Evolutionary conservation across 495 filamentous ascomycete genomes (phyloP).

Genomic region (Tuber microsphaerosporum): DNA sequence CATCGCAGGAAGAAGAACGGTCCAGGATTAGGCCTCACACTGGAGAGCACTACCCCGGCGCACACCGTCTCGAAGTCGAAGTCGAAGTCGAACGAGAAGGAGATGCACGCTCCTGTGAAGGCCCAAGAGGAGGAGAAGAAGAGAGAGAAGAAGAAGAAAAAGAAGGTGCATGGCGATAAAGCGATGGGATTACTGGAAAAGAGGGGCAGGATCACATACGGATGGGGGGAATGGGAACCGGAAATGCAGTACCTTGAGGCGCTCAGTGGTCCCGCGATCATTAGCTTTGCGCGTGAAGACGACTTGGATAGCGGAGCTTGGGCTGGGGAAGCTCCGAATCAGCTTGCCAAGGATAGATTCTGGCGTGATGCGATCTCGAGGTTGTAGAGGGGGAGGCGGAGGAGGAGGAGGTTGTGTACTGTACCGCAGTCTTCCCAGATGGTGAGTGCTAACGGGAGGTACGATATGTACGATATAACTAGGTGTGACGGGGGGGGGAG

Average conservation of each 20-base stretch:
- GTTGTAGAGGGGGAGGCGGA: background rate
- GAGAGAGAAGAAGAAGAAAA: background rate
- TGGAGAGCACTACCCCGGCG: constrained; percentile 8
- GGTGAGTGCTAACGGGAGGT: background rate
- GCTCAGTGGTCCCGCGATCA: background rate
- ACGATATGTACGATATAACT: background rate
- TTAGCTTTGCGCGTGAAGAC: background rate
- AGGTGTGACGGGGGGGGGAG: background rate
- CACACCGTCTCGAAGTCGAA: constrained; percentile 1
- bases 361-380: background rate
- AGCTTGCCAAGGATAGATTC: constrained; percentile 8
- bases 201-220: background rate
- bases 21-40: background rate
- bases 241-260: background rate
- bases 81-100: constrained; percentile 4
- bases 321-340: background rate
- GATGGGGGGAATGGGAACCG: background rate
- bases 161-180: background rate
- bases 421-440: background rate
- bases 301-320: constrained; percentile 7
- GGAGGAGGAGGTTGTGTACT: background rate
- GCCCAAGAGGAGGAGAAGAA: background rate
- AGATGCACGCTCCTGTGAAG: no score
- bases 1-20: background rate
- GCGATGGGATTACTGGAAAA: background rate